Percentiles rank a stretch among this genome's conserved stretches.
phyloP scores from a whole-genome alignment of 768 basidiomycete genomes.

The Leccinum longicurvipes region DNA sequence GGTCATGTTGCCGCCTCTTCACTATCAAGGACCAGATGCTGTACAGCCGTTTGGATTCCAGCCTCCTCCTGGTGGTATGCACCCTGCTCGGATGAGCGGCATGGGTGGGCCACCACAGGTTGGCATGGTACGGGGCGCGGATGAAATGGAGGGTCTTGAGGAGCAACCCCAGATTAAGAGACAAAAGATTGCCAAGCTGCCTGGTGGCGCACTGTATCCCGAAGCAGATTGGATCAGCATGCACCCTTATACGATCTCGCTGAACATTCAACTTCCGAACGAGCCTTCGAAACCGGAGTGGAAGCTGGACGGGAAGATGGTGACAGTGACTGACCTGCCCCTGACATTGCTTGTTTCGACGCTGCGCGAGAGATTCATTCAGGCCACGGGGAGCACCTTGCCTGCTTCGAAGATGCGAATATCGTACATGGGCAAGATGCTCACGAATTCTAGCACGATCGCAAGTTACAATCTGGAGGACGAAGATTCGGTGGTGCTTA shows the following conservation, averaged over 20 bases:
- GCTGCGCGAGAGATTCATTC: constrained; percentile 83
- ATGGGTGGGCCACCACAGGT: constrained; percentile 55
- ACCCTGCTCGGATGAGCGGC: constrained; percentile 63
- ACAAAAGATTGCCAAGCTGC: constrained; percentile 80
- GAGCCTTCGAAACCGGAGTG: constrained; percentile 86
- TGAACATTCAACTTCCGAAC: constrained; percentile 79
- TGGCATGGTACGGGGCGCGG: constrained; percentile 75
- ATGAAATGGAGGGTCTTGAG: constrained; percentile 75
- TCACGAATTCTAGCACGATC: constrained; percentile 82
- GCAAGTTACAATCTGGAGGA: constrained; percentile 90
- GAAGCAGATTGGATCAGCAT: constrained; percentile 88
- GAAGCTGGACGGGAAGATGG: constrained; percentile 81
- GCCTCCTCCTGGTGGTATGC: constrained; percentile 65
- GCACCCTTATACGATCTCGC: constrained; percentile 89
- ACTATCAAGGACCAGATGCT: constrained; percentile 77
- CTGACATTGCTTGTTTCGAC: constrained; percentile 84
- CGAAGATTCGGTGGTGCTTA: constrained; percentile 78
- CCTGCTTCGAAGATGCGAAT: constrained; percentile 79
- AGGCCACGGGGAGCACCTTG: constrained; percentile 73
- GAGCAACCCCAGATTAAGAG: constrained; percentile 82
- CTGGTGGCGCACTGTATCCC: constrained; percentile 79
- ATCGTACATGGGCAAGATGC: constrained; percentile 77
- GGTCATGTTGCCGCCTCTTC: constrained; percentile 81
- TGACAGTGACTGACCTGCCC: constrained; percentile 79
- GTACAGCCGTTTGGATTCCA: constrained; percentile 79